Conservation (phyloP, 169 alveolate genomes). For the Eimeria necatrix region DNA sequence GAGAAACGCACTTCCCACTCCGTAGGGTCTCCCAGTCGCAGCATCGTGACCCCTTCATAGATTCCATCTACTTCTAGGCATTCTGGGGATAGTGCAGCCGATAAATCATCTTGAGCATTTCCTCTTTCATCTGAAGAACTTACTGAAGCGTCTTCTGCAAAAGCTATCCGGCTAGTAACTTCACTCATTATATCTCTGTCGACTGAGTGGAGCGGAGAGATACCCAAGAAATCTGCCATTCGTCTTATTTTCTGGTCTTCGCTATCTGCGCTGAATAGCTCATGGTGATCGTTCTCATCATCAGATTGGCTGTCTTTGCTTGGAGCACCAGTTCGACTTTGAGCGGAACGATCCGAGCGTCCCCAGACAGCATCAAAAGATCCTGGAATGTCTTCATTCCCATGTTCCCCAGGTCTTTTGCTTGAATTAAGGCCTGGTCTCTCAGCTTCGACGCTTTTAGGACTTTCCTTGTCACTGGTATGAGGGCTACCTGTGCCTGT, state of each 20-base stretch:
- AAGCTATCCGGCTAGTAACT: not conserved
- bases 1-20: constrained; percentile 66
- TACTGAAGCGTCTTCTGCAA: not conserved
- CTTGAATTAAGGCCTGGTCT: not conserved
- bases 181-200: not conserved
- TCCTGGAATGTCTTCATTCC: constrained; percentile 41
- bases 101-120: not conserved
- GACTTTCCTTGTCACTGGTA: not conserved
- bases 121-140: not conserved
- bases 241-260: not conserved
- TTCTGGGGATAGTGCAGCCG: not conserved
- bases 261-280: not conserved
- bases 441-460: not conserved
- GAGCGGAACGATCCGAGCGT: not conserved
- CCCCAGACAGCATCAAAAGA: constrained; percentile 72
- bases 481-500: not conserved
- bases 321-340: not conserved
- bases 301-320: constrained; percentile 12
- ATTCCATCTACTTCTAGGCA: not conserved
- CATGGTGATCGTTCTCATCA: not conserved
- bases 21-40: constrained; percentile 33
- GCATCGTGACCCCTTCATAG: not conserved
- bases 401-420: not conserved
- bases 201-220: not conserved
- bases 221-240: constrained; percentile 48